These are phyloP conservation scores for Carpinus fangiana DNA, from an alignment of 306 rosid species.

Conservation along the genomic window DNA sequence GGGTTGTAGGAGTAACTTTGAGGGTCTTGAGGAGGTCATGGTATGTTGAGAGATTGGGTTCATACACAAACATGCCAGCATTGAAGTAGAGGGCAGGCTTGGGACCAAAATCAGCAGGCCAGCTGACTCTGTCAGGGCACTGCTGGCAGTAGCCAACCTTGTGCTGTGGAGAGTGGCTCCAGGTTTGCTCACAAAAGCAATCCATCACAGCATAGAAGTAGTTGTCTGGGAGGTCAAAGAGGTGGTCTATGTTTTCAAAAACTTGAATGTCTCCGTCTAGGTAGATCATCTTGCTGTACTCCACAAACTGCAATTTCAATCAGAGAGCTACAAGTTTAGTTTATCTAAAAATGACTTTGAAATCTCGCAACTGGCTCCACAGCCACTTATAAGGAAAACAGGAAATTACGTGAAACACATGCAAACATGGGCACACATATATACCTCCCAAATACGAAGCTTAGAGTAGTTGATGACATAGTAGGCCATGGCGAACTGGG, in stretches of 20 bases:
- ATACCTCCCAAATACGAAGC: conserved; percentile 88
- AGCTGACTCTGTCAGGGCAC: conserved; percentile 60
- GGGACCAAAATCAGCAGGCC: conserved; percentile 59
- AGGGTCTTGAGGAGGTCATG: conserved; percentile 47
- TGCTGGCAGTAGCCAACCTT: conserved; percentile 75
- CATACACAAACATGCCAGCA: conserved; percentile 75
- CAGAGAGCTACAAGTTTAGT: no score
- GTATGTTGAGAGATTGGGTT: conserved; percentile 53
- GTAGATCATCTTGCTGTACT: conserved; percentile 75
- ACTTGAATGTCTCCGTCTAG: conserved; percentile 83
- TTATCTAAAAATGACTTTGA: no score
- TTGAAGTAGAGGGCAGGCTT: conserved; percentile 81
- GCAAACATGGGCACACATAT: background rate
- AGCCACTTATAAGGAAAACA: no score
- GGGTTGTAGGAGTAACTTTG: conserved; percentile 49
- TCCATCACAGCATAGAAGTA: conserved; percentile 76
- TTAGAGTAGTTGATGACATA: conserved; percentile 92
- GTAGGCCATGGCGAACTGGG: conserved; percentile 72
- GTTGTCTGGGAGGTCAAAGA: conserved; percentile 55
- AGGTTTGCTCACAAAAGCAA: conserved; percentile 73
- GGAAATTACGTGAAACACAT: no score
- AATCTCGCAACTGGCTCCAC: no score
- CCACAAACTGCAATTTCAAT: conserved; percentile 59
- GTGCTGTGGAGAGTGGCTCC: conserved; percentile 67
- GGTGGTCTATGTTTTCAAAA: conserved; percentile 61